Evolutionary conservation across 208 protist genomes (phyloP), one percentile per base, ranked within the genome.

Genomic region (Crithidia thermophila): DNA sequence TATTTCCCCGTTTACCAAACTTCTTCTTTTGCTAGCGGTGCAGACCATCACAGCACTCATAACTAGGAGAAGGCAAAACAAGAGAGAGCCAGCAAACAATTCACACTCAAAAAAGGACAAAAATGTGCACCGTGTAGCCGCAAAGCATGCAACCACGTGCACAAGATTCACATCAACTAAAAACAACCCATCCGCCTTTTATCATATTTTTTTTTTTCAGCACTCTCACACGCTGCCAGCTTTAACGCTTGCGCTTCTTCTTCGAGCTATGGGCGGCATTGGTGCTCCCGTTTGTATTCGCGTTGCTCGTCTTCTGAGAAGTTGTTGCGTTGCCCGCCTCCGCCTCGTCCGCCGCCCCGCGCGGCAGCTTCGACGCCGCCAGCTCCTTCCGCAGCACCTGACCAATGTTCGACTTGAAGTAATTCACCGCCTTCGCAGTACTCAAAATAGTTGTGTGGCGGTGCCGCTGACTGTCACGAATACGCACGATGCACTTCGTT

Each of bases 401-500:
- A 34, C 85, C 81, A 64, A 94, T 80, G 69, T 92, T 92, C 0
- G 83, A 80, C n/a, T 76, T 84, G 51, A 94, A 85, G 68, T 89
- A 82, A 61, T 89, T 88, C 33, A 92, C 76, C n/a, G 73, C 56
- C 75, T 94, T 94, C 10, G 72, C 58, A 11, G 77, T 74, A 43
- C 69, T 62, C 14, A 94, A 47, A 20, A 92, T 68, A 20, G 76
- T 45, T 0, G 89, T 91, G 60, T 86, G 77, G 55, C 85, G 86
- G 45, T 84, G 52, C 4, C 72, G 75, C 59, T 84, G 77, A 59
- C 89, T 94, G 50, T 80, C 77, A n/a, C 82, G 79, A 36, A 91
- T 69, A 11, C 84, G 83, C 14, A 94, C 74, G 37, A 94, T 79
- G 50, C 89, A 94, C 63, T 91, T 91, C 13, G 83, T 84, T 3